Percentiles rank a stretch among this genome's conserved stretches.
Conservation (phyloP, 2,329 filamentous ascomycete genomes). For the Thermoascus crustaceus region DNA sequence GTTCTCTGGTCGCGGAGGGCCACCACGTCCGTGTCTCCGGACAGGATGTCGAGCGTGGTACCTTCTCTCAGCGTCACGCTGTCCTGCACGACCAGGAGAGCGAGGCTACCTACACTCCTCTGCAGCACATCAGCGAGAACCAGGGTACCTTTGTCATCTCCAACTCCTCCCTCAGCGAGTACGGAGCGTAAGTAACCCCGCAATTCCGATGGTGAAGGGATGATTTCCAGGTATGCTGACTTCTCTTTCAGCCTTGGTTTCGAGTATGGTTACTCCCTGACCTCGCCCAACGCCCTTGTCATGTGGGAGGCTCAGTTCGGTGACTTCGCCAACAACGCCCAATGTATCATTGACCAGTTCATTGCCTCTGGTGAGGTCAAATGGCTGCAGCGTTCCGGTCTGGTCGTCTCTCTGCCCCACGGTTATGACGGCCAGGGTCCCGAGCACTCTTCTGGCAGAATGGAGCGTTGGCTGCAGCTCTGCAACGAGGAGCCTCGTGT, state of each 20-base stretch:
- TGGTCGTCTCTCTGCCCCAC: conserved; percentile 93
- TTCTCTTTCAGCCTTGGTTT: conserved; percentile 75
- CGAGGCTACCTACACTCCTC: conserved; percentile 84
- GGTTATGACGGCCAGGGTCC: conserved; percentile 98
- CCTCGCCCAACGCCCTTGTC: conserved; percentile 90
- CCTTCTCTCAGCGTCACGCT: conserved; percentile 95
- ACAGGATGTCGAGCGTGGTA: conserved; percentile 98
- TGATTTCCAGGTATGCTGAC: no score
- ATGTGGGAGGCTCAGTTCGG: conserved; percentile 99
- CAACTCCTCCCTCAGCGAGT: conserved; percentile 80
- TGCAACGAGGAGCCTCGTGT: conserved; percentile 95
- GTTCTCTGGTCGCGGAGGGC: conserved; percentile 80
- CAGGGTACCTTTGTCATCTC: conserved; percentile 95
- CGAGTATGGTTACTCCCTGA: conserved; percentile 96
- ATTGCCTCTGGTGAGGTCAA: conserved; percentile 95
- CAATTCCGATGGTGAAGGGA: conserved; percentile 17
- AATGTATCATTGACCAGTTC: conserved; percentile 98
- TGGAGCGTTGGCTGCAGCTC: conserved; percentile 95
- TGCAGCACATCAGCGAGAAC: conserved; percentile 80
- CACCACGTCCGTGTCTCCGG: conserved; percentile 97
- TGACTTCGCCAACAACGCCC: conserved; percentile 99
- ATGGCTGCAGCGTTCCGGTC: conserved; percentile 95
- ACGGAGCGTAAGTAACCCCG: conserved; percentile 48
- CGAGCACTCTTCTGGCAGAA: conserved; percentile 93
- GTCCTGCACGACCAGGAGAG: conserved; percentile 97